phyloP scores from a whole-genome alignment of 2,329 filamentous ascomycete genomes.

The Chaetomium sp. region DNA sequence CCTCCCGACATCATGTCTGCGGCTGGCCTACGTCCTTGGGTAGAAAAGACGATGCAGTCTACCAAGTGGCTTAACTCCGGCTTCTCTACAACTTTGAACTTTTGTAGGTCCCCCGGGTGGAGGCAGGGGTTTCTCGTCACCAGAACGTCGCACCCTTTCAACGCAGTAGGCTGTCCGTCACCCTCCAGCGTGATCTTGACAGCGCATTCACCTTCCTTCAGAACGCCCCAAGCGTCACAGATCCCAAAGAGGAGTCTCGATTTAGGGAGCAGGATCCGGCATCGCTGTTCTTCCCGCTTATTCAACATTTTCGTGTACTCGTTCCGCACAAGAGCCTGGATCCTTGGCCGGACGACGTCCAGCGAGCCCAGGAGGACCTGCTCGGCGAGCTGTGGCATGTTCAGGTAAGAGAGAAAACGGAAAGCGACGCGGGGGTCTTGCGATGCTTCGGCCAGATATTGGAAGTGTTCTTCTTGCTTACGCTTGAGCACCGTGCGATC shows the following conservation, averaged over 20 bases:
- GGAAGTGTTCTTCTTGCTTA: conserved; percentile 33
- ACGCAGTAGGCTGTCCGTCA: conserved; percentile 29
- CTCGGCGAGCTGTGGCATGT: conserved; percentile 31
- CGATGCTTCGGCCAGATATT: conserved; percentile 27
- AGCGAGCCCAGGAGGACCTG: conserved; percentile 32
- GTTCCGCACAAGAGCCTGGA: conserved; percentile 27
- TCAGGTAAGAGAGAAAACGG: conserved; percentile 31
- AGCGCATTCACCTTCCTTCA: conserved; percentile 34
- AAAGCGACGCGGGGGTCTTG: conserved; percentile 28
- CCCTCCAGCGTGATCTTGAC: conserved; percentile 32
- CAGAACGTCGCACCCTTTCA: conserved; percentile 32
- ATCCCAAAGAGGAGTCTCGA: conserved; percentile 35
- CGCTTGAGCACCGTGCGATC: conserved; percentile 25
- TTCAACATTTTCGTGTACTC: conserved; percentile 32
- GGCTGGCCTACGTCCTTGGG: conserved; percentile 30
- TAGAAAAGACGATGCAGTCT: conserved; percentile 37
- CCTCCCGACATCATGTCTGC: conserved; percentile 39
- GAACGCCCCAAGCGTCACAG: conserved; percentile 31
- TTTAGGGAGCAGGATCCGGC: conserved; percentile 32
- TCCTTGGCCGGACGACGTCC: conserved; percentile 26
- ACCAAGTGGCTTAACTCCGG: conserved; percentile 32
- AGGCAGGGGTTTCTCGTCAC: conserved; percentile 38
- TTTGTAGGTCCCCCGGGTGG: conserved; percentile 37
- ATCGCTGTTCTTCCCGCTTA: conserved; percentile 30
- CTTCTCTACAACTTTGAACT: conserved; percentile 33